Evolutionary conservation across 352 stramenopile species (phyloP), one percentile per base, ranked within the genome.

Genomic region (Phytophthora idaei): DNA sequence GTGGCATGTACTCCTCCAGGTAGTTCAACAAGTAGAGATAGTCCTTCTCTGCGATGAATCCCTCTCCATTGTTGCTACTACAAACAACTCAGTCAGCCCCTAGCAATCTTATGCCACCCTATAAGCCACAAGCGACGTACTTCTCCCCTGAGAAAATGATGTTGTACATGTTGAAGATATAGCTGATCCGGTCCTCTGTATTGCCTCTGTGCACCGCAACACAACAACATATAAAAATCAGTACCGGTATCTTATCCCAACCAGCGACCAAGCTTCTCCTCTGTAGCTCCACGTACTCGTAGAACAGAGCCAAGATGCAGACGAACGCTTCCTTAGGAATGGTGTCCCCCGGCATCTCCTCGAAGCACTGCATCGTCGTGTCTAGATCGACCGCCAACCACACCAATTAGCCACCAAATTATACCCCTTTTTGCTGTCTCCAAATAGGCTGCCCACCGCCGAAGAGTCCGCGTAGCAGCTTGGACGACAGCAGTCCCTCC

Each of bases 151-250:
- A 77, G 61, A 91, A 85, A 29, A 87, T 84, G 57, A 90, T 92
- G 50, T 77, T 82, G 73, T 94, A 93, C 87, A 95, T 95, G 21
- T 72, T 85, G 59, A 95, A 95, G 25, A 95, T 80, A 67, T 93
- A 95, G 70, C 81, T 89, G 63, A 95, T 90, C n/a, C 87, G 82
- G 69, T 95, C 87, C 60, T 95, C 87, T 36, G 85, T 93, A 69
- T 93, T 93, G 51, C 87, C 87, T 71, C 87, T 95, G 61, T 50
- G 8, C 37, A 28, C 11, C 59, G 56, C 37, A 68, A 45, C 17
- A 56, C 34, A 64, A 55, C 42, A 59, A 46, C 17, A 44, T 42
- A 15, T 46, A 49, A 66, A 60, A 60, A 75, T 71, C 42, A 61
- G 63, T 21, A 21, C 21, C 21, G 21, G 21, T 17, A 58, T 53